Base-by-base conservation (phyloP, 805 yeast species). In the Saccharomycopsis microspora region DNA sequence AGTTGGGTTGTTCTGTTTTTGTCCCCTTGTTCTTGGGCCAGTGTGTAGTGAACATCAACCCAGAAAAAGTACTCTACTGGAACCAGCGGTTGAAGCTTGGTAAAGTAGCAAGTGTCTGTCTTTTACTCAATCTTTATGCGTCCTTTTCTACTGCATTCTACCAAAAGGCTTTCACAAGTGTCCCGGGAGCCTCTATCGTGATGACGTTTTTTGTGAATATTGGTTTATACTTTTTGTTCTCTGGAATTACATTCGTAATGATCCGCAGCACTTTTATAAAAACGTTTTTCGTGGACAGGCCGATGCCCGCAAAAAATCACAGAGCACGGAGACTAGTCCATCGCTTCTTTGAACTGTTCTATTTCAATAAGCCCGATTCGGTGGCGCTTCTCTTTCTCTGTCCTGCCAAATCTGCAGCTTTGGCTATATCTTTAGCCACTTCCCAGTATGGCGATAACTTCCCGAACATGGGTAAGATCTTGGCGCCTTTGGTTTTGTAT, bases 371-470 rank as follows among this genome's bases (percentile, higher is more conserved):
- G 55, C 62, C 68, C 45, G 95, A 88, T 58, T 76, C 95, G 0
- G 85, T 85, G 35, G 72, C 89, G 8, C 74, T 88, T 44, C 74
- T 87, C 82, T 71, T 86, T 50, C 85, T 95, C 63, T 95, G 95
- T 7, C 90, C 95, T 4, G 95, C 96, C 2, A 88, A 87, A 62
- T 87, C 96, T 1, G 96, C 95, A 0, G 96, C 96, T 0, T 68
- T 87, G 45, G 96, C 96, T 36, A 95, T 87, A 3, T 83, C 95
- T 1, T 68, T 87, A 44, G 71, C 83, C n/a, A 71, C 88, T 1
- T 76, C 90, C 0, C 90, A 84, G 60, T 87, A 85, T 60, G 94
- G 94, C 10, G 63, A 75, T 4, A 58, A 71, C 41, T 76, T 74
- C 56, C 68, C 72, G 6, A 68, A 77, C 55, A 65, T 86, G 53